phyloP scores from a whole-genome alignment of 495 filamentous ascomycete genomes.

The Cladorrhinum samala region DNA sequence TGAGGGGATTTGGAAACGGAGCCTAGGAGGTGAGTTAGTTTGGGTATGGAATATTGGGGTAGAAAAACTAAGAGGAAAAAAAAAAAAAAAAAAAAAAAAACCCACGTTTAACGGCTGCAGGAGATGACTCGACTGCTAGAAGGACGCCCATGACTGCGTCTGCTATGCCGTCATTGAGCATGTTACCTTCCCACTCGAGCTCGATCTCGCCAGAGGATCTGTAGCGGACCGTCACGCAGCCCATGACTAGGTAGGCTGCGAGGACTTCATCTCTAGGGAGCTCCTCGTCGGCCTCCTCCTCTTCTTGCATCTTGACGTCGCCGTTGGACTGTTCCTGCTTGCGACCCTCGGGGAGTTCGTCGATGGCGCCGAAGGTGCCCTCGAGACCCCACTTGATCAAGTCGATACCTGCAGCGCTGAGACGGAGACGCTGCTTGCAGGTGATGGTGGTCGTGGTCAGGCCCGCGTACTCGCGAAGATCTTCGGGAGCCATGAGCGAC shows the following conservation, averaged over 20 bases:
- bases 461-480: constrained; percentile 90
- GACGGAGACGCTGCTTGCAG: constrained; percentile 80
- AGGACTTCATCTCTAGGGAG: constrained; percentile 34
- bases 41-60: no score
- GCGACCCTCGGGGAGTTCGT: constrained; percentile 52
- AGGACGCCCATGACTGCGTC: constrained; percentile 92
- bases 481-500: constrained; percentile 91
- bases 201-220: constrained; percentile 69
- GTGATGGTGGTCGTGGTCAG: constrained; percentile 86
- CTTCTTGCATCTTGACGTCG: constrained; percentile 44
- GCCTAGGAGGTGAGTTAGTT: no score
- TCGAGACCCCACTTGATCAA: constrained; percentile 92
- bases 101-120: constrained; percentile 90
- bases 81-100: neutral
- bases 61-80: constrained; percentile 3
- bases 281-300: constrained; percentile 54
- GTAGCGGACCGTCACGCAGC: constrained; percentile 72
- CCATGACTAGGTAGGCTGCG: constrained; percentile 79
- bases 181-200: constrained; percentile 95
- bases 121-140: constrained; percentile 81
- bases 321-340: constrained; percentile 42
- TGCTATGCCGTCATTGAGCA: constrained; percentile 94
- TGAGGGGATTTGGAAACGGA: constrained; percentile 47
- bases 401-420: constrained; percentile 83
- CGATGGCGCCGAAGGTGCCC: constrained; percentile 81